phyloP scores from a whole-genome alignment of 228 moss, liverwort and hornwort species.

The Sphagnum magellanicum region DNA sequence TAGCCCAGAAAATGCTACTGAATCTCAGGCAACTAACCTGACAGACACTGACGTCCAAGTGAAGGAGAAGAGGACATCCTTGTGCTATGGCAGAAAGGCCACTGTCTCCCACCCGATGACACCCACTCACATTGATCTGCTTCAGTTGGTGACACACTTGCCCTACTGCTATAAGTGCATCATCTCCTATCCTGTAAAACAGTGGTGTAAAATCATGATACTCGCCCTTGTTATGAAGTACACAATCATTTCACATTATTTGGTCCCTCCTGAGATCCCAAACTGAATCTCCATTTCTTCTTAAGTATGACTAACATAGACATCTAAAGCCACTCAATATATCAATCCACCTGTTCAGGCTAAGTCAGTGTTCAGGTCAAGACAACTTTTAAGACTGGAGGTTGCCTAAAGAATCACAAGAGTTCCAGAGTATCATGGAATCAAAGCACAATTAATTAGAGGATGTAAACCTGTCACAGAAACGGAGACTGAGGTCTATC shows the following conservation, averaged over 20 bases:
- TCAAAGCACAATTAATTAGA: conserved; percentile 8
- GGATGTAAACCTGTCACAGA: conserved; percentile 54
- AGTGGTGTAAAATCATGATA: too few species aligned
- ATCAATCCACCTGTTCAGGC: too few species aligned
- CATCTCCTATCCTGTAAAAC: conserved; percentile 55
- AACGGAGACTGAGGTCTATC: conserved; percentile 59
- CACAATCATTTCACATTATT: conserved; percentile 4
- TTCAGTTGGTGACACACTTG: conserved; percentile 61
- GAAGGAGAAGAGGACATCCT: conserved; percentile 57
- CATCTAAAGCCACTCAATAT: too few species aligned
- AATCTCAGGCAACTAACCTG: conserved; percentile 30
- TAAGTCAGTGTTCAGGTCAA: too few species aligned
- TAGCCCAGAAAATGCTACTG: neutral
- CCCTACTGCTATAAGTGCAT: conserved; percentile 60
- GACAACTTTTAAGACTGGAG: too few species aligned
- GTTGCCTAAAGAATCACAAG: too few species aligned
- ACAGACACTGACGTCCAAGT: conserved; percentile 70
- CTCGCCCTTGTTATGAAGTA: too few species aligned
- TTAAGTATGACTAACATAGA: neutral
- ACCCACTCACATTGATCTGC: conserved; percentile 69
- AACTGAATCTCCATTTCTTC: conserved; percentile 12
- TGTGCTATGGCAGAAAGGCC: conserved; percentile 59
- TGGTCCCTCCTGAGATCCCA: conserved; percentile 27
- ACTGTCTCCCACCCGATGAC: conserved; percentile 55
- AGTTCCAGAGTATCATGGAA: too few species aligned